Evolutionary conservation across 2,329 filamentous ascomycete species (phyloP), one percentile per base, ranked within the genome.

Genomic region (Colletotrichum orbiculare): DNA sequence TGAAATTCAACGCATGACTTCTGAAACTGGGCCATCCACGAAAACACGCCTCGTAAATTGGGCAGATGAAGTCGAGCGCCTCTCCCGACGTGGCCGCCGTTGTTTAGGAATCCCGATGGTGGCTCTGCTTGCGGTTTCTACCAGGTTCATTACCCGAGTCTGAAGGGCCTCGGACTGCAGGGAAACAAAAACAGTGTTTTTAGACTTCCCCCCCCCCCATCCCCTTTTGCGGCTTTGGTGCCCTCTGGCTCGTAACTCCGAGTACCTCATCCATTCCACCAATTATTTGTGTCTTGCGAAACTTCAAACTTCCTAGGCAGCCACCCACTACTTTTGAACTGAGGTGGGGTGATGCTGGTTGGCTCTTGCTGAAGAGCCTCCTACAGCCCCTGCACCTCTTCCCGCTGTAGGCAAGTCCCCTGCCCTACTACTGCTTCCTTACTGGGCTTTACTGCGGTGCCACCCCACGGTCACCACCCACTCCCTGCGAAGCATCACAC

Each of bases 261-360:
- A 25, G 25, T 25, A 25, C 25, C 25, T 25, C 25, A 25, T 25
- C 25, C 25, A 25, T 1, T 25, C 25, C 25, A 25, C 25, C 25
- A 25, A 25, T 25, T 25, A 5, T 5, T 25, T 25, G 4, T 25
- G 25, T 25, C 25, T 25, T 25, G 25, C 25, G 25, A 25, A 25
- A 25, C 25, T 25, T 25, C 25, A 25, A 25, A 25, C 25, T 25
- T 25, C 25, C 25, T 1, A 25, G 4, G 25, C 25, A 25, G 25
- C 25, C 25, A 25, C 25, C 25, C 3, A 25, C 4, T 25, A 25
- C 25, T 5, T 25, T 25, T 5, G 25, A 25, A 25, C 4, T 25
- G 25, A 25, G 61, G 57, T 45, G 57, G 61, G 62, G 57, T 55
- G 62, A 52, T 65, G 57, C 50, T 61, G 50, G 57, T 65, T 61